These are phyloP conservation scores for Digitaria exilis DNA, from an alignment of 202 grass and related monocot genomes.

Conservation along the genomic window DNA sequence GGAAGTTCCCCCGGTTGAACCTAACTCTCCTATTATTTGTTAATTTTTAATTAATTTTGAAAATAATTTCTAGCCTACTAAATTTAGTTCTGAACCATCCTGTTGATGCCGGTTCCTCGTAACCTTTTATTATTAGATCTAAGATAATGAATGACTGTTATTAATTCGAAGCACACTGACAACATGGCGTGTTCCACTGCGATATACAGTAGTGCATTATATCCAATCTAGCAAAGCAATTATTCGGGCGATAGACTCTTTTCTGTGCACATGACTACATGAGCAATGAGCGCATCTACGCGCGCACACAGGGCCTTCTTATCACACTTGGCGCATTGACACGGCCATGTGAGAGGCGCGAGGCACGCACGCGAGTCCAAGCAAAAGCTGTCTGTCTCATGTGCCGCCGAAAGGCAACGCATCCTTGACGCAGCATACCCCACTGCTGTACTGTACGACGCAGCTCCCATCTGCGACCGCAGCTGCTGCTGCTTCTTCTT, in stretches of 20 bases:
- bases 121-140: too few species aligned
- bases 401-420: neutral
- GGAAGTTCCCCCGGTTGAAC: too few species aligned
- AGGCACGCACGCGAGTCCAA: neutral
- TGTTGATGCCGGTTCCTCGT: too few species aligned
- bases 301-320: neutral
- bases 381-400: neutral
- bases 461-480: neutral
- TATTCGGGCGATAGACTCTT: too few species aligned
- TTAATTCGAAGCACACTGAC: too few species aligned
- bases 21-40: too few species aligned
- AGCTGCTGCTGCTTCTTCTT: too few species aligned
- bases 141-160: too few species aligned
- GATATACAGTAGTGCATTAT: neutral
- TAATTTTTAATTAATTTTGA: too few species aligned
- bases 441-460: neutral
- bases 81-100: too few species aligned
- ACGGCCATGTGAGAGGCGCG: conserved; percentile 25
- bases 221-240: neutral
- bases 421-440: neutral
- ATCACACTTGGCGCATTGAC: neutral
- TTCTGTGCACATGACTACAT: neutral
- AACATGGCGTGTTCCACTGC: too few species aligned
- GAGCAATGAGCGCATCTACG: neutral
- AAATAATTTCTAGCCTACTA: too few species aligned